Conservation (phyloP, 257 asterid genomes). For the Solanum corneliomulleri region DNA sequence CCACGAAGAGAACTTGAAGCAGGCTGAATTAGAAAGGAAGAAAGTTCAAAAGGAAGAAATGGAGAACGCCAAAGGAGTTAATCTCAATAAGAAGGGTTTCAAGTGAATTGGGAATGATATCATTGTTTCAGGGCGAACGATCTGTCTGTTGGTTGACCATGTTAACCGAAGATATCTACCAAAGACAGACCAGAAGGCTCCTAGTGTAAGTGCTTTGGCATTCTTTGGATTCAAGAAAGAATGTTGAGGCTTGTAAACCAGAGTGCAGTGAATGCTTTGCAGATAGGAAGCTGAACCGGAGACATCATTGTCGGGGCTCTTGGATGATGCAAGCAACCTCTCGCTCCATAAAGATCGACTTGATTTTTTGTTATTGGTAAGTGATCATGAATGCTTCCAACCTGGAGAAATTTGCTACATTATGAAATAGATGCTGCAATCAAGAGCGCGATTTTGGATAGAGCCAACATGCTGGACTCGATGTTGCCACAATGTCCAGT, state of each 20-base stretch:
- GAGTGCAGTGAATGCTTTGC: constrained; percentile 16
- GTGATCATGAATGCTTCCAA: not conserved
- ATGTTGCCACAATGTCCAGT: not conserved
- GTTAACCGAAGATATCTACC: not conserved
- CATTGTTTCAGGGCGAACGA: constrained; percentile 7
- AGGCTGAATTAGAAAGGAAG: constrained; percentile 93
- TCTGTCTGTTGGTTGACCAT: not conserved
- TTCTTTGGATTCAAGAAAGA: constrained; percentile 11
- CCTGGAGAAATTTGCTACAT: not conserved
- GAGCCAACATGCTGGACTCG: not conserved
- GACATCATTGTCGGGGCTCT: not conserved
- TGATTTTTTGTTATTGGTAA: not conserved
- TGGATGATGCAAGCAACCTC: not conserved
- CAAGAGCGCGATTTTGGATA: not conserved
- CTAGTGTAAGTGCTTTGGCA: constrained; percentile 12
- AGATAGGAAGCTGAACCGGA: constrained; percentile 1
- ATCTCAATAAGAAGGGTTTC: constrained; percentile 37
- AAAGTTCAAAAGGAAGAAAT: constrained; percentile 83
- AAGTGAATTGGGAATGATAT: constrained; percentile 25
- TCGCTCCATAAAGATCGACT: not conserved
- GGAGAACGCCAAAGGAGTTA: constrained; percentile 59
- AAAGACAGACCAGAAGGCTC: constrained; percentile 9
- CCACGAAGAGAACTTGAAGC: constrained; percentile 85
- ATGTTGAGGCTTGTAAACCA: constrained; percentile 25
- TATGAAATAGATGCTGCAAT: not conserved